phyloP scores from a whole-genome alignment of 768 basidiomycete species.

The Termitomyces sp. region DNA sequence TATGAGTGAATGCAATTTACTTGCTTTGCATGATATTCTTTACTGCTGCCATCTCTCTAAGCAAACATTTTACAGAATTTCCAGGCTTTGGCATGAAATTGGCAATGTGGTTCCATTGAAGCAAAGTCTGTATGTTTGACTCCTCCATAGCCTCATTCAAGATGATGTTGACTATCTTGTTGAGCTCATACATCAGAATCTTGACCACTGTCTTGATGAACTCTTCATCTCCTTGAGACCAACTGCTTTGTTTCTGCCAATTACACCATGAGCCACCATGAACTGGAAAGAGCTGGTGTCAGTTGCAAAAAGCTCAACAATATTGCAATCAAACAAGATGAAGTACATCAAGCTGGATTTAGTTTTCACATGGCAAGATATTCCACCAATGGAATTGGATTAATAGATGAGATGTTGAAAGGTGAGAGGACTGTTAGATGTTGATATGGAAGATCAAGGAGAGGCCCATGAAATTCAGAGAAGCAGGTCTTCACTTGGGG shows the following conservation, averaged over 20 bases:
- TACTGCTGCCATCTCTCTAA: too few species aligned
- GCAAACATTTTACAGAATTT: too few species aligned
- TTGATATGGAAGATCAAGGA: conserved; percentile 7
- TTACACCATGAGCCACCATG: conserved; percentile 28
- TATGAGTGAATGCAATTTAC: too few species aligned
- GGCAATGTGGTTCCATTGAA: too few species aligned
- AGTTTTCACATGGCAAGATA: conserved; percentile 26
- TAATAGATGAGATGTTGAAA: conserved; percentile 32
- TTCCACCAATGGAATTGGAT: conserved; percentile 28
- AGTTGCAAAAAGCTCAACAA: conserved; percentile 28
- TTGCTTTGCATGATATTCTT: too few species aligned
- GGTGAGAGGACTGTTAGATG: conserved; percentile 21
- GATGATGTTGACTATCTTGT: conserved; percentile 24
- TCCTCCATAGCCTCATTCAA: conserved; percentile 6
- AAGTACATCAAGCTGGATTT: conserved; percentile 22
- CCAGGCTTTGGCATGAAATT: too few species aligned
- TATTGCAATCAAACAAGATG: conserved; percentile 29
- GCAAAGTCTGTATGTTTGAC: conserved; percentile 6
- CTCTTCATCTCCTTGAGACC: conserved; percentile 18
- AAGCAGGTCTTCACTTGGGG: conserved; percentile 28
- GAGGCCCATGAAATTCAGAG: conserved; percentile 21
- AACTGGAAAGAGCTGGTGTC: conserved; percentile 24
- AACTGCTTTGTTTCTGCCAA: conserved; percentile 32
- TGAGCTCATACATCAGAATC: conserved; percentile 16
- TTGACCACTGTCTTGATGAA: conserved; percentile 34